phyloP scores from a whole-genome alignment of 148 eudicot species.

The Oxyria digyna region DNA sequence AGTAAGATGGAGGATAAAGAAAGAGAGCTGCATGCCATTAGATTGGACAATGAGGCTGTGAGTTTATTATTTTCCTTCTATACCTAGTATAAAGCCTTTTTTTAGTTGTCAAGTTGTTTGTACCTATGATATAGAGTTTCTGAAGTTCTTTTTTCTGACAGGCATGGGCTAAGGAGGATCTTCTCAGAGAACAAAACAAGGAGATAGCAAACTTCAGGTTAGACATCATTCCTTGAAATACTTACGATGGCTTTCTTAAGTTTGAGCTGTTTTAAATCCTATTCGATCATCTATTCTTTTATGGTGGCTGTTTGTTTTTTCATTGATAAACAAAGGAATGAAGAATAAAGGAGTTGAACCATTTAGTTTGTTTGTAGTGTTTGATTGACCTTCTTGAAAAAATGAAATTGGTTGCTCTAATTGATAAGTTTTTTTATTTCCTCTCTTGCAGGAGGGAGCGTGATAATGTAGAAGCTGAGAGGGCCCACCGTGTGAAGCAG shows the following conservation, averaged over 20 bases:
- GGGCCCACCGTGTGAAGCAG: slow-evolving; percentile 72
- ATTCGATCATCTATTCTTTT: background rate
- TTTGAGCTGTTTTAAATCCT: background rate
- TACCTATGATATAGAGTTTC: background rate
- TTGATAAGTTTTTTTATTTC: background rate
- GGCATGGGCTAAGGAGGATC: slow-evolving; percentile 99
- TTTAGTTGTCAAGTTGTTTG: background rate
- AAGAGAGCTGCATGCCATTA: slow-evolving; percentile 74
- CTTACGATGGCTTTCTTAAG: background rate
- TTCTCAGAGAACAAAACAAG: slow-evolving; percentile 77
- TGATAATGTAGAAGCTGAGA: slow-evolving; percentile 86
- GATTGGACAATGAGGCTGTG: slow-evolving; percentile 80
- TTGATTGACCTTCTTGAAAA: background rate
- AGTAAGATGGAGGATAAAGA: slow-evolving; percentile 78
- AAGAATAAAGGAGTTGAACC: background rate
- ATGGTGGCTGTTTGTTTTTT: background rate
- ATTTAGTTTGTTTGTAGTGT: background rate
- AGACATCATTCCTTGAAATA: background rate
- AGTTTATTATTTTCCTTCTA: slow-evolving; percentile 11
- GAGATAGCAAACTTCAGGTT: slow-evolving; percentile 78
- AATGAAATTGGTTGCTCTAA: background rate
- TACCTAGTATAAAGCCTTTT: background rate
- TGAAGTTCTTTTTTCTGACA: slow-evolving; percentile 11
- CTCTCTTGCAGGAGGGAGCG: slow-evolving; percentile 58
- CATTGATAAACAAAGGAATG: background rate